Percentiles rank a stretch among this genome's conserved stretches.
These are phyloP conservation scores for Cryptosporidium viatorum DNA, from an alignment of 169 alveolate species.

Conservation along the genomic window DNA sequence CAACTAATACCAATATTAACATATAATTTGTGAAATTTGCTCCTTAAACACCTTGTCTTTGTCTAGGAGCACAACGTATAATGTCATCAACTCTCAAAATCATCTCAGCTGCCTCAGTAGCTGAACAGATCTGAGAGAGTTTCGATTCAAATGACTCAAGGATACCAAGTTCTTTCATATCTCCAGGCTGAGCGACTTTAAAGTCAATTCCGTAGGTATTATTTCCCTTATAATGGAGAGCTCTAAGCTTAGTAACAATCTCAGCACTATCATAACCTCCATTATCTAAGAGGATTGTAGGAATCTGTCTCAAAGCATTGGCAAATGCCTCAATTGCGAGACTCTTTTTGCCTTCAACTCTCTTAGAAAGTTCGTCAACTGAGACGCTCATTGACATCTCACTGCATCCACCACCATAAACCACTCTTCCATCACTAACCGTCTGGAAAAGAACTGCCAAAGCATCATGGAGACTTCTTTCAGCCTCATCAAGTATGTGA, in stretches of 20 bases:
- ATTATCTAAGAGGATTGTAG: slow-evolving; percentile 97
- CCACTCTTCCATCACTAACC: slow-evolving; percentile 91
- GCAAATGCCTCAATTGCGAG: slow-evolving; percentile 98
- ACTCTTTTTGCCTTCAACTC: slow-evolving; percentile 94
- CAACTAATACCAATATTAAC: neutral
- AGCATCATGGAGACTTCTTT: slow-evolving; percentile 99
- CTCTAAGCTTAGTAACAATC: slow-evolving; percentile 94
- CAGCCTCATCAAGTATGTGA: slow-evolving; percentile 99
- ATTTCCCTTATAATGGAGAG: slow-evolving; percentile 93
- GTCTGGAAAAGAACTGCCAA: slow-evolving; percentile 97
- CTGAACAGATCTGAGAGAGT: slow-evolving; percentile 95
- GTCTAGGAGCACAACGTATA: slow-evolving; percentile 98
- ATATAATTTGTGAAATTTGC: neutral
- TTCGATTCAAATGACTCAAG: slow-evolving; percentile 96
- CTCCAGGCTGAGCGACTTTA: slow-evolving; percentile 91
- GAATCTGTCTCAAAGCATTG: slow-evolving; percentile 95
- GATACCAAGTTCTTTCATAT: slow-evolving; percentile 95
- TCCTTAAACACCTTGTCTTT: slow-evolving; percentile 85
- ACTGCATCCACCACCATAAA: slow-evolving; percentile 99
- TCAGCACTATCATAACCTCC: slow-evolving; percentile 98
- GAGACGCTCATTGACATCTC: slow-evolving; percentile 98
- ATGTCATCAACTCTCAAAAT: slow-evolving; percentile 98
- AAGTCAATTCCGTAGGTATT: slow-evolving; percentile 93
- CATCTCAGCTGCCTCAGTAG: slow-evolving; percentile 99
- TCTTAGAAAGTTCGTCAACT: slow-evolving; percentile 93